Evolutionary conservation across 1,284 basidiomycete genomes (phyloP).

Genomic region (Golubevia sp.): DNA sequence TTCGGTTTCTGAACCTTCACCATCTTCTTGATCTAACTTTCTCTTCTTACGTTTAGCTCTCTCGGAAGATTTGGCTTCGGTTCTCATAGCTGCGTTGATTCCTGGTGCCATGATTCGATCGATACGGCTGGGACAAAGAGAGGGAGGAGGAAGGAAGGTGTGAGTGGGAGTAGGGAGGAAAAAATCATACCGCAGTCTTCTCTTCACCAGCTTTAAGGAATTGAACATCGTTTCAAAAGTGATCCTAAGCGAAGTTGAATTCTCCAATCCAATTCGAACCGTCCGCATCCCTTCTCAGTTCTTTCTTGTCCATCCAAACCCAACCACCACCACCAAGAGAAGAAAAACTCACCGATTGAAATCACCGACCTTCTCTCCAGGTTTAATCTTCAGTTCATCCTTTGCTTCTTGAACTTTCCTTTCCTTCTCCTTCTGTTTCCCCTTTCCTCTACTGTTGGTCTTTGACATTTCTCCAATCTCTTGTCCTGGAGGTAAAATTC

Average conservation of each 20-base stretch:
- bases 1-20: conserved; percentile 9
- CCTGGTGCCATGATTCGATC: conserved; percentile 40
- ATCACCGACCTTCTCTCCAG: conserved; percentile 46
- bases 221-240: too few relatives aligned
- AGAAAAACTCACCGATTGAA: conserved; percentile 25
- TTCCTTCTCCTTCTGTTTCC: conserved; percentile 13
- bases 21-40: conserved; percentile 21
- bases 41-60: conserved; percentile 5
- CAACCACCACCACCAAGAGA: too few relatives aligned
- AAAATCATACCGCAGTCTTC: too few relatives aligned
- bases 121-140: conserved; percentile 18
- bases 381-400: conserved; percentile 33
- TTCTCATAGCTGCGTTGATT: conserved; percentile 29
- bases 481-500: background rate
- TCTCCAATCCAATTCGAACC: too few relatives aligned
- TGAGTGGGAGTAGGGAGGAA: too few relatives aligned
- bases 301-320: too few relatives aligned
- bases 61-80: conserved; percentile 20
- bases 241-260: too few relatives aligned
- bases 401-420: background rate
- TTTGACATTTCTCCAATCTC: background rate
- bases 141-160: background rate
- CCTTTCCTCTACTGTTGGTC: conserved; percentile 20
- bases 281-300: too few relatives aligned
- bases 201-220: too few relatives aligned